Evolutionary conservation across 2,329 filamentous ascomycete genomes (phyloP), one percentile per base, ranked within the genome.

Genomic region (Didymella lethalis): DNA sequence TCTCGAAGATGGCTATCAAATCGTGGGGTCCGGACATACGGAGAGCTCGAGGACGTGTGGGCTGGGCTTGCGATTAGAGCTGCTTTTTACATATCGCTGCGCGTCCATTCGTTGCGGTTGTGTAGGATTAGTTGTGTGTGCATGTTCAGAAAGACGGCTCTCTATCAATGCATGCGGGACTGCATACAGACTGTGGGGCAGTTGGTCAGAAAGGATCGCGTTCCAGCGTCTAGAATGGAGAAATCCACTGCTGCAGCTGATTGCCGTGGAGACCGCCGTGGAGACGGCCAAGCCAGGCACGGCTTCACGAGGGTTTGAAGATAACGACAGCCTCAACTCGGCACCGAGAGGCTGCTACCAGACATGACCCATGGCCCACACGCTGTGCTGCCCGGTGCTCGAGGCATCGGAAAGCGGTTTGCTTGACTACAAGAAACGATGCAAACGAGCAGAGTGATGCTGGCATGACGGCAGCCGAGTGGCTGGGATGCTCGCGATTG

Each of bases 401-500:
- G 48, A 44, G 48, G 48, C 54, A 43, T 54, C 56, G 59, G 56
- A 55, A 51, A 48, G 56, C 44, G 51, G 56, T 68, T 65, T 55
- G 49, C 56, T 61, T 70, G 65, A 72, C 70, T 70, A 72, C 66
- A 68, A 71, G 54, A 70, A 72, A 70, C 59, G 57, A 57, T 60
- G 62, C 45, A 48, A 60, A 58, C 49, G 34, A 23, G 61, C 49
- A 57, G 55, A 54, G 64, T 69, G 64, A 66, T 64, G 59, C 58
- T 52, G 57, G 59, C 34, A 69, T 72, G 71, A 72, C 67, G 64
- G 65, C 64, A 56, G 64, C 61, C 64, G 64, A 62, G 63, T 63
- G 31, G 25, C 61, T 63, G 55, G 53, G 43, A 60, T 23, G 44
- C 20, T 57, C 50, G 57, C 63, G 57, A 72, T 65, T 72, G 70